Evolutionary conservation across 2,329 filamentous ascomycete species (phyloP).

Genomic region (Penicillium sp.): DNA sequence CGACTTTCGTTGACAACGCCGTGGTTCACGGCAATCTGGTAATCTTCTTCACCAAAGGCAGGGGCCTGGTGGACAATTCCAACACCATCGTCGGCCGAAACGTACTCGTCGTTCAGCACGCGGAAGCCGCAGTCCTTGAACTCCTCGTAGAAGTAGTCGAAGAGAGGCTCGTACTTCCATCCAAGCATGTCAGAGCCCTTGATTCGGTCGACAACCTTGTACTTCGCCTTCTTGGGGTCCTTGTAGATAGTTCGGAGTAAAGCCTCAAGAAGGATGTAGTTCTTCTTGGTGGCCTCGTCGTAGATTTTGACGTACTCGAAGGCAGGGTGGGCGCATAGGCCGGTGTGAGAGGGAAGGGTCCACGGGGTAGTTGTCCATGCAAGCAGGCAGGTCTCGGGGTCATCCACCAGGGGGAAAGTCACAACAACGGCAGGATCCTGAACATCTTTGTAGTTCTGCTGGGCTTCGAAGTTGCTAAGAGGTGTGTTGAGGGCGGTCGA

Average conservation of each 20-base stretch:
- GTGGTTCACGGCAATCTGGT: slow-evolving; percentile 68
- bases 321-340: slow-evolving; percentile 70
- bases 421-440: slow-evolving; percentile 87
- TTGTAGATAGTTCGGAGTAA: slow-evolving; percentile 82
- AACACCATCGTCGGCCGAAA: slow-evolving; percentile 83
- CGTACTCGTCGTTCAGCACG: slow-evolving; percentile 77
- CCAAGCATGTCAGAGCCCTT: slow-evolving; percentile 80
- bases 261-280: slow-evolving; percentile 79
- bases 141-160: slow-evolving; percentile 82
- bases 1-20: slow-evolving; percentile 73
- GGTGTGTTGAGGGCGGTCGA: slow-evolving; percentile 85
- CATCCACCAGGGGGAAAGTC: slow-evolving; percentile 74
- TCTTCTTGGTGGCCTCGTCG: slow-evolving; percentile 74
- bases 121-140: slow-evolving; percentile 81
- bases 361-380: slow-evolving; percentile 89
- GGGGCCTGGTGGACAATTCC: slow-evolving; percentile 92
- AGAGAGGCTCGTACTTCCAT: slow-evolving; percentile 84
- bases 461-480: slow-evolving; percentile 87
- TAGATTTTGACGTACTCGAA: slow-evolving; percentile 84
- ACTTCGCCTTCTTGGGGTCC: slow-evolving; percentile 92
- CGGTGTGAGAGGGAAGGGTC: slow-evolving; percentile 78
- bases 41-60: slow-evolving; percentile 94
- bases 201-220: slow-evolving; percentile 71
- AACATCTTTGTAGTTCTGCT: slow-evolving; percentile 90
- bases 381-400: slow-evolving; percentile 68